phyloP scores from a whole-genome alignment of 768 basidiomycete species.

The Kwoniella mangroviensis region DNA sequence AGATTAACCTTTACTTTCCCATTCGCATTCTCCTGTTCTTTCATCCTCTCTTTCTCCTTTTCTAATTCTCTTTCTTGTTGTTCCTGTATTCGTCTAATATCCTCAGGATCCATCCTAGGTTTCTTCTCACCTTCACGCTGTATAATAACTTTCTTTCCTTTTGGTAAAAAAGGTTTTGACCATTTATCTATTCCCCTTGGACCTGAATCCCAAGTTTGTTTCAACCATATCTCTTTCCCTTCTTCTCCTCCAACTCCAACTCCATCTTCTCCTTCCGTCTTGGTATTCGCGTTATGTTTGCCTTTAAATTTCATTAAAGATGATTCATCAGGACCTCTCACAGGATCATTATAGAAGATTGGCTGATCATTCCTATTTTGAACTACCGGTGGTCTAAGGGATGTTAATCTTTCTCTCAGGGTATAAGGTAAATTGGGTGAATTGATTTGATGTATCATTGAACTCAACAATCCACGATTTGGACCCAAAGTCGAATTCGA shows the following conservation, averaged over 20 bases:
- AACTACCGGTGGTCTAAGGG: conserved; percentile 39
- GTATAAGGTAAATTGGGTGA: conserved; percentile 43
- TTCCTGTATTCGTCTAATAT: conserved; percentile 5
- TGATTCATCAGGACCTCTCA: conserved; percentile 36
- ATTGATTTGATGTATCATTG: conserved; percentile 36
- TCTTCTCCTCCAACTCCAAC: conserved; percentile 8
- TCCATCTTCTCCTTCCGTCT: conserved; percentile 11
- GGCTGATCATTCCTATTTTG: conserved; percentile 32
- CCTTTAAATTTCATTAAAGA: conserved; percentile 40
- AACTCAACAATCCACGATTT: conserved; percentile 21
- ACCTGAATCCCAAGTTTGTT: conserved; percentile 44
- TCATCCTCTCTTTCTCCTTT: conserved; percentile 7
- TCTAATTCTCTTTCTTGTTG: conserved; percentile 2
- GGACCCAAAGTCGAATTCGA: conserved; percentile 8
- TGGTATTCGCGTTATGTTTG: conserved; percentile 19
- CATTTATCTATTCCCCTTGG: conserved; percentile 41
- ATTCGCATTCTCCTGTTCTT: background rate
- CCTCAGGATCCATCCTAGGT: conserved; percentile 24
- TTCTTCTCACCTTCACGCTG: conserved; percentile 37
- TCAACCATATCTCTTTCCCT: conserved; percentile 24
- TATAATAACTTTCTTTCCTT: conserved; percentile 44
- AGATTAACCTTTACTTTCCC: conserved; percentile 18
- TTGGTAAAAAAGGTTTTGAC: conserved; percentile 35
- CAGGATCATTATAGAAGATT: conserved; percentile 43
- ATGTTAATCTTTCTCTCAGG: conserved; percentile 40